These are phyloP conservation scores for Phlebopus sp. DNA, from an alignment of 1,284 basidiomycete genomes.

Conservation along the genomic window DNA sequence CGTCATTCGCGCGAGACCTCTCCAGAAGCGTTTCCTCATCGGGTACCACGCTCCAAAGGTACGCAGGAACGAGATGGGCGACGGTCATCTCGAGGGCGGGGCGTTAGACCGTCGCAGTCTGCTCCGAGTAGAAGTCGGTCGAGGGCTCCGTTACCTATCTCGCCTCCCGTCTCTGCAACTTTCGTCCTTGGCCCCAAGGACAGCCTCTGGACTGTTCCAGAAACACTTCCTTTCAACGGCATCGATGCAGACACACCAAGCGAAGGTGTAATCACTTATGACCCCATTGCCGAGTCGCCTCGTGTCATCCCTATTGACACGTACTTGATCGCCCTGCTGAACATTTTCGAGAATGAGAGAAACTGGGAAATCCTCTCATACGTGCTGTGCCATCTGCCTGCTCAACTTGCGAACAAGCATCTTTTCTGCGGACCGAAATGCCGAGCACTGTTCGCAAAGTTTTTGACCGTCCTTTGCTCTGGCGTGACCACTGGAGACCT, in stretches of 20 bases:
- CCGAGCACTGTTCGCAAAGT: constrained; percentile 57
- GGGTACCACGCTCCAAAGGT: constrained; percentile 48
- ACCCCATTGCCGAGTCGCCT: constrained; percentile 49
- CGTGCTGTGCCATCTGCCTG: constrained; percentile 86
- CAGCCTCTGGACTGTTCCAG: constrained; percentile 77
- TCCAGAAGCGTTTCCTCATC: constrained; percentile 40
- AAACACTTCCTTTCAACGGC: constrained; percentile 67
- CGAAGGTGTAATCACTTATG: constrained; percentile 74
- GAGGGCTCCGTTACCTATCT: constrained; percentile 41
- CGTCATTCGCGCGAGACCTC: constrained; percentile 16
- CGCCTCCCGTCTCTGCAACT: constrained; percentile 28
- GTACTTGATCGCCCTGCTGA: constrained; percentile 69
- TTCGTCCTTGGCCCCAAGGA: constrained; percentile 37
- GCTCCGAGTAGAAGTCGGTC: constrained; percentile 71
- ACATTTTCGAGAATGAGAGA: constrained; percentile 71
- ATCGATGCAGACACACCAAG: constrained; percentile 67
- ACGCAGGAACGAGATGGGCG: constrained; percentile 55
- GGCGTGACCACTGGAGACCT: constrained; percentile 64
- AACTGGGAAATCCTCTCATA: constrained; percentile 97
- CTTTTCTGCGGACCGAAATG: constrained; percentile 91
- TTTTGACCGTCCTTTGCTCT: constrained; percentile 72
- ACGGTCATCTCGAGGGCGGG: constrained; percentile 56
- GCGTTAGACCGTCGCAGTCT: constrained; percentile 44
- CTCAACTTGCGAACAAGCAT: constrained; percentile 94
- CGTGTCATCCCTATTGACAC: constrained; percentile 76